Conservation (phyloP, 805 yeast genomes). For the Candida alai region DNA sequence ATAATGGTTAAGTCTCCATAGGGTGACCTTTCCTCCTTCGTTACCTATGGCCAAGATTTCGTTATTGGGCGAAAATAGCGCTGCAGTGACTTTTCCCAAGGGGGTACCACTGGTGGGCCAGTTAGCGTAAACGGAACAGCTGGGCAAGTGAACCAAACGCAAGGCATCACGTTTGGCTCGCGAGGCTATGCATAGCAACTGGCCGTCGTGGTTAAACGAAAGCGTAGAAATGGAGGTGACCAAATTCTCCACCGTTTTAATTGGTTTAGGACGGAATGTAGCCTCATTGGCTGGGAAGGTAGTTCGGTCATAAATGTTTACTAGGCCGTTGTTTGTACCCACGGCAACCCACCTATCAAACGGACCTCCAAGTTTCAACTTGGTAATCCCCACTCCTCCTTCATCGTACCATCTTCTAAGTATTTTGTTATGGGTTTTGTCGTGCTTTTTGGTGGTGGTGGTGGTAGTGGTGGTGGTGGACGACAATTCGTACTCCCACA, state of each 20-base stretch:
- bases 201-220: constrained; percentile 83
- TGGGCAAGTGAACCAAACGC: constrained; percentile 81
- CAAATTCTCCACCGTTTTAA: constrained; percentile 68
- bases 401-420: constrained; percentile 77
- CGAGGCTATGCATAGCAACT: constrained; percentile 79
- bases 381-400: constrained; percentile 81
- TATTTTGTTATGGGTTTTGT: constrained; percentile 36
- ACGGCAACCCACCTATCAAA: constrained; percentile 80
- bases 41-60: constrained; percentile 88
- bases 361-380: constrained; percentile 65
- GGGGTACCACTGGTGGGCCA: constrained; percentile 99
- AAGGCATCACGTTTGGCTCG: constrained; percentile 83
- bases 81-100: constrained; percentile 84
- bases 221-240: constrained; percentile 76
- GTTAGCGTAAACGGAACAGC: constrained; percentile 80
- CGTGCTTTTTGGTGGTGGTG: constrained; percentile 4
- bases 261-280: constrained; percentile 40
- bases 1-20: constrained; percentile 87
- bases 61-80: constrained; percentile 72
- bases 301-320: constrained; percentile 72
- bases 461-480: constrained; percentile 17
- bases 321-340: constrained; percentile 87
- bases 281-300: constrained; percentile 9
- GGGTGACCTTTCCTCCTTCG: constrained; percentile 82
- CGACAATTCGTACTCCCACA: constrained; percentile 75